Evolutionary conservation across 1,284 basidiomycete genomes (phyloP).

Genomic region (Schizophyllum commune): DNA sequence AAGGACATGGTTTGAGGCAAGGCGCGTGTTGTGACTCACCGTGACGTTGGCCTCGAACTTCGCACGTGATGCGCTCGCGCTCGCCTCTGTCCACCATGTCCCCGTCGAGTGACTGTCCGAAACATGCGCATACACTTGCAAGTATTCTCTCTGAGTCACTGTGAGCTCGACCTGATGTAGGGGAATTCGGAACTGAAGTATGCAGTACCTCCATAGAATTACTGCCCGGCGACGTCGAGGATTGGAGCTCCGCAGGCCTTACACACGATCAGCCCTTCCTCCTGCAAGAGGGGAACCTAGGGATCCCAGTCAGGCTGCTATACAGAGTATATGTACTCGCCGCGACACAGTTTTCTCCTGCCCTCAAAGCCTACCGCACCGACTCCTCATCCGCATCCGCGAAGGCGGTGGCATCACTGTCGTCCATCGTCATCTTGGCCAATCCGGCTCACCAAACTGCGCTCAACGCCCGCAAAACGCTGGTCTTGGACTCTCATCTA

Average conservation of each 20-base stretch:
- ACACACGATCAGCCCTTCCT: constrained; percentile 39
- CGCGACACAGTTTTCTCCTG: constrained; percentile 8
- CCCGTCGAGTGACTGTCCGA: neutral
- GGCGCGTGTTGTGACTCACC: neutral
- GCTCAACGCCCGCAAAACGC: constrained; percentile 47
- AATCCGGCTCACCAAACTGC: constrained; percentile 65
- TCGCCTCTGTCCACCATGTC: neutral
- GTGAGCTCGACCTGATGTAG: neutral
- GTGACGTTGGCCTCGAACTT: neutral
- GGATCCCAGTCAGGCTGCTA: constrained; percentile 51
- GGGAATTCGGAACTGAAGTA: neutral
- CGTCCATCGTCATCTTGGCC: constrained; percentile 45
- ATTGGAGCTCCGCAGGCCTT: constrained; percentile 24
- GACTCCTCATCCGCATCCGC: neutral
- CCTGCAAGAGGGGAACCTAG: constrained; percentile 50
- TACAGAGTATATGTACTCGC: constrained; percentile 43
- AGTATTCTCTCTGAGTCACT: neutral
- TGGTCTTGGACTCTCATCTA: constrained; percentile 30
- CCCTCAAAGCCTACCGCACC: constrained; percentile 25
- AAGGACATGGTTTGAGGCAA: constrained; percentile 1
- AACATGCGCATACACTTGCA: neutral
- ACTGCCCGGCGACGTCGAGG: constrained; percentile 36
- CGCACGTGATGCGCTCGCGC: neutral
- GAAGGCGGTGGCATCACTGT: constrained; percentile 5
- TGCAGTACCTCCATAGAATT: constrained; percentile 33